Evolutionary conservation across 140 eudicot genomes (phyloP).

Genomic region (Ambrosia hybrid): DNA sequence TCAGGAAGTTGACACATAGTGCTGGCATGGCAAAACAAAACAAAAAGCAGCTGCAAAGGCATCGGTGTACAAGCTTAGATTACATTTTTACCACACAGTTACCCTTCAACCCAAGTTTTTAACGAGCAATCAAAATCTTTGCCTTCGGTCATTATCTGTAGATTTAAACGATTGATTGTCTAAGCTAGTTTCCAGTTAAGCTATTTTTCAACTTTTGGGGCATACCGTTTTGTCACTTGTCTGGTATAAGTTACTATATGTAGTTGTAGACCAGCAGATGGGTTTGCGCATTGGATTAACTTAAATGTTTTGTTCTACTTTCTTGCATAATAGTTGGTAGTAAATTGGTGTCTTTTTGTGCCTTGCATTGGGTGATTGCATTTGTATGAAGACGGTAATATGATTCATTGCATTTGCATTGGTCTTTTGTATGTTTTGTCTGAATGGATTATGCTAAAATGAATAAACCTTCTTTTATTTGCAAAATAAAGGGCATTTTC

Average conservation of each 20-base stretch:
- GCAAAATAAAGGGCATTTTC: no score
- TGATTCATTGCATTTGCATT: neutral
- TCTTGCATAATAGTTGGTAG: neutral
- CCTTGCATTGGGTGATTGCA: slow-evolving; percentile 11
- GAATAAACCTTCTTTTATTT: no score
- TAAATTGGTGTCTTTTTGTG: neutral
- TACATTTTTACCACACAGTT: slow-evolving; percentile 10
- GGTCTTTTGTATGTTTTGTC: no score
- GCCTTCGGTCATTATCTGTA: no score
- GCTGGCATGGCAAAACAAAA: neutral
- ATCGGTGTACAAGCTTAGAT: slow-evolving; percentile 19
- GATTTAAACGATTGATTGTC: no score
- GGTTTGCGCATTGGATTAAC: neutral
- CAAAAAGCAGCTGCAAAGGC: neutral
- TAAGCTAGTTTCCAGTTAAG: slow-evolving; percentile 12
- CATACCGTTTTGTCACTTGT: neutral
- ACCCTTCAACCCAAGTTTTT: neutral
- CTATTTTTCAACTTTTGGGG: slow-evolving; percentile 10
- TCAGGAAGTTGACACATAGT: slow-evolving; percentile 37
- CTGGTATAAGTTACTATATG: neutral
- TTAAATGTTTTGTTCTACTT: neutral
- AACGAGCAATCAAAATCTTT: slow-evolving; percentile 13
- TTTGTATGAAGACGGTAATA: neutral
- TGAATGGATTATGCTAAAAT: no score
- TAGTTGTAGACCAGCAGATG: slow-evolving; percentile 5